These are phyloP conservation scores for Scleroderma citrinum DNA, from an alignment of 768 basidiomycete genomes.

Conservation along the genomic window DNA sequence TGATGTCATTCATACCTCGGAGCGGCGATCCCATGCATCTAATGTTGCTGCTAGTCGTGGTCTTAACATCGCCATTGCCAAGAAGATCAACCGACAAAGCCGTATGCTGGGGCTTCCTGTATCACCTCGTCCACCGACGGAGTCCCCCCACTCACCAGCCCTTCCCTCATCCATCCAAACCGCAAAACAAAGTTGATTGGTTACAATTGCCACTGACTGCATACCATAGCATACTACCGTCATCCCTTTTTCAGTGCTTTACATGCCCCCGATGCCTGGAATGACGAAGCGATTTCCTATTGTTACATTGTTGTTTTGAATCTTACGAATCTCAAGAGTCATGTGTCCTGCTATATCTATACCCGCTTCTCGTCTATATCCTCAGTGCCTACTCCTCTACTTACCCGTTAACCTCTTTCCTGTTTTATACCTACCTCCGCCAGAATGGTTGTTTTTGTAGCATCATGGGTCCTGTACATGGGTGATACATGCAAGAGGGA, in stretches of 20 bases:
- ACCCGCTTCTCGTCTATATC: conserved; percentile 16
- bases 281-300: neutral
- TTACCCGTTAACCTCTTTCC: neutral
- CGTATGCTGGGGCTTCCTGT: conserved; percentile 58
- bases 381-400: neutral
- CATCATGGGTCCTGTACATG: conserved; percentile 2
- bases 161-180: conserved; percentile 17
- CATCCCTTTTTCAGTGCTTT: neutral
- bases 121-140: conserved; percentile 29
- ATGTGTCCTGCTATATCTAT: conserved; percentile 15
- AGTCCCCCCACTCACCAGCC: conserved; percentile 8
- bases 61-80: conserved; percentile 57
- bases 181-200: conserved; percentile 19
- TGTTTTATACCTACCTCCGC: conserved; percentile 12
- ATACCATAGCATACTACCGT: neutral
- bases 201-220: neutral
- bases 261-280: neutral
- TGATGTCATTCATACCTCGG: conserved; percentile 24
- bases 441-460: conserved; percentile 3
- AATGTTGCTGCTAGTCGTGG: conserved; percentile 61
- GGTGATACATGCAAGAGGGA: neutral
- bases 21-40: conserved; percentile 47
- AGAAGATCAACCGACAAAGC: conserved; percentile 58
- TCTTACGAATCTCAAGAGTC: conserved; percentile 9
- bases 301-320: neutral